Evolutionary conservation across 148 eudicot genomes (phyloP), one percentile per base, ranked within the genome.

Genomic region (Camellia lanceoleosa): DNA sequence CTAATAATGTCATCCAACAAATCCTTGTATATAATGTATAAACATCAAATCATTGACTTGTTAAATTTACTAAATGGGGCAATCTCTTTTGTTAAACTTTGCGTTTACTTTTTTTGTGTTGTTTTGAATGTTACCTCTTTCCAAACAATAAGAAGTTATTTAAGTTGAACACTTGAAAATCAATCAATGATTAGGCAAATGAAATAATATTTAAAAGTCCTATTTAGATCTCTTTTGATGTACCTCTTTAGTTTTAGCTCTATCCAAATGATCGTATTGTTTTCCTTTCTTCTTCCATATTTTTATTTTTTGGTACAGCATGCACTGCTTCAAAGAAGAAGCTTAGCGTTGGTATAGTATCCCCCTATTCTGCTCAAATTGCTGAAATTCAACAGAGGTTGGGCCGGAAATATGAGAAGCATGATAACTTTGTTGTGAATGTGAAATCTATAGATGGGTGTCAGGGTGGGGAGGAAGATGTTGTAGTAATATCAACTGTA

Each of bases 281-380:
- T 76, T 23, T 78, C 30, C 10, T 55, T 16, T n/a, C 55, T 49
- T 64, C 30, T 23, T 23, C 30, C 30, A 23, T 23, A 23, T 23
- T 23, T 23, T 23, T 23, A 23, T 23, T 23, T 23, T 23, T 23
- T 23, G 30, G 58, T 46, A 75, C 85, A 91, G 94, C 84, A 77
- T 82, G 84, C 74, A 73, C 46, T 16, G 71, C 78, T 62, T 74
- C 82, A n/a, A 75, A 74, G 12, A 41, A 82, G 62, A 88, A 60
- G 78, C 80, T 91, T 55, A 78, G 82, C 13, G 81, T 93, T 68
- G 88, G 88, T 5, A 79, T 87, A 0, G 68, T 88, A 71, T 86
- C 93, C 41, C 93, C 93, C 18, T 90, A 85, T 20, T 63, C 70
- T 8, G 91, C 92, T 68, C 95, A 93, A 88, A 88, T 87, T 46